Conservation (phyloP, 768 basidiomycete species). For the Astraeus odoratus region DNA sequence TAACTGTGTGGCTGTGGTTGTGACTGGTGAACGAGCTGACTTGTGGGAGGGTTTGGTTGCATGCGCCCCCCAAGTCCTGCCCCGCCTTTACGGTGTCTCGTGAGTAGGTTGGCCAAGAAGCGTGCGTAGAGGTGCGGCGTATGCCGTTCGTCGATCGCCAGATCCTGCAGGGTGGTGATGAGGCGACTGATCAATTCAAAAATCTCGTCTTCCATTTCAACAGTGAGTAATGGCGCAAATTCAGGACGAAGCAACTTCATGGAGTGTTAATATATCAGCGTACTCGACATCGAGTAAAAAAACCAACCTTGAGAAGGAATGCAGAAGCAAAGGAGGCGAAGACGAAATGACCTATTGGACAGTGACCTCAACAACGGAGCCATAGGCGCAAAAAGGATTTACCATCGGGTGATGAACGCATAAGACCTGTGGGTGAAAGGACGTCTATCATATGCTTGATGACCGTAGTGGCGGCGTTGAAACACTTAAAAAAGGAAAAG, state of each 20-base stretch:
- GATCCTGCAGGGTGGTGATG: conserved; percentile 64
- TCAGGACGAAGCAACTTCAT: conserved; percentile 65
- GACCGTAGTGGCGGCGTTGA: conserved; percentile 63
- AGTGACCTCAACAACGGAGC: not conserved
- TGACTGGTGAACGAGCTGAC: conserved; percentile 18
- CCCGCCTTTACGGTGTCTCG: conserved; percentile 63
- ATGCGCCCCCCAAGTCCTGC: conserved; percentile 45
- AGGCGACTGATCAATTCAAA: conserved; percentile 65
- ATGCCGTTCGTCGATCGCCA: conserved; percentile 77
- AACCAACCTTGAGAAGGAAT: conserved; percentile 67
- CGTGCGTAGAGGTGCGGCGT: conserved; percentile 76
- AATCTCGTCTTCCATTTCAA: conserved; percentile 58
- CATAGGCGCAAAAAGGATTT: conserved; percentile 10
- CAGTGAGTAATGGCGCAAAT: conserved; percentile 54
- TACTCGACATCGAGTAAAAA: not conserved
- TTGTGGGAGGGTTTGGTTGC: conserved; percentile 44
- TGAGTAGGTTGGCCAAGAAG: conserved; percentile 67
- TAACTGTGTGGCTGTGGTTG: conserved; percentile 11
- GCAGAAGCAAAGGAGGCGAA: conserved; percentile 79
- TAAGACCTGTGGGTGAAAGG: conserved; percentile 64
- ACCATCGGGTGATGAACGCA: conserved; percentile 78
- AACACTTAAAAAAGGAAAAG: conserved; percentile 38
- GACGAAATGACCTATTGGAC: conserved; percentile 57
- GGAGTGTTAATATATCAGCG: not conserved
- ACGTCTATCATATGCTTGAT: conserved; percentile 58